Percentiles rank a stretch among this genome's conserved stretches.
Evolutionary conservation across 202 grass and related monocot species (phyloP).

Genomic region (Eragrostis tef): DNA sequence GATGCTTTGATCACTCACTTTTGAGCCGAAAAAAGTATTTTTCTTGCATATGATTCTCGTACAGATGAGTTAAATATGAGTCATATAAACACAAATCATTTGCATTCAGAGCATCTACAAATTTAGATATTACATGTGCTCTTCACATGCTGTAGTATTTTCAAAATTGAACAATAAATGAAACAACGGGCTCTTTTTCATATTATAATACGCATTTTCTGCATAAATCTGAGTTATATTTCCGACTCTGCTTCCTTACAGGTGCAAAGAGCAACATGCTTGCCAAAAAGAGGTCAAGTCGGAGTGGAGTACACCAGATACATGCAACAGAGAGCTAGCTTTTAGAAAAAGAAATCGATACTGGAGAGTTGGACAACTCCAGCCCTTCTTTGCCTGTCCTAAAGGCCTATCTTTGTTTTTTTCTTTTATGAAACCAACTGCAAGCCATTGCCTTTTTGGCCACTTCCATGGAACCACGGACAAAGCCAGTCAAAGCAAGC

Average conservation of each 20-base stretch:
- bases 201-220: neutral
- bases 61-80: neutral
- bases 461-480: neutral
- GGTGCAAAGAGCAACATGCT: neutral
- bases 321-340: neutral
- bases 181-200: too few relatives aligned
- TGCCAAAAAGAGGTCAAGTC: conserved; percentile 17
- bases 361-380: conserved; percentile 1
- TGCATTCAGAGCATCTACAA: neutral
- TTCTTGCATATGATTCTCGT: too few relatives aligned
- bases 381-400: conserved; percentile 40
- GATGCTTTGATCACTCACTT: too few relatives aligned
- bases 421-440: neutral
- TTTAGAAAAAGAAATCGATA: neutral
- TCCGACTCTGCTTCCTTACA: neutral
- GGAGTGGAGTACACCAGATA: conserved; percentile 9
- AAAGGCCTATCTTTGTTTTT: neutral
- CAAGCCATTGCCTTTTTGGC: neutral
- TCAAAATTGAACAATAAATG: neutral
- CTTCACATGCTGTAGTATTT: neutral
- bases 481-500: conserved; percentile 7
- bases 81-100: neutral
- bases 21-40: too few relatives aligned
- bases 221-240: neutral
- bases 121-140: neutral